Conservation (phyloP, 768 basidiomycete species). For the Mycena pura region DNA sequence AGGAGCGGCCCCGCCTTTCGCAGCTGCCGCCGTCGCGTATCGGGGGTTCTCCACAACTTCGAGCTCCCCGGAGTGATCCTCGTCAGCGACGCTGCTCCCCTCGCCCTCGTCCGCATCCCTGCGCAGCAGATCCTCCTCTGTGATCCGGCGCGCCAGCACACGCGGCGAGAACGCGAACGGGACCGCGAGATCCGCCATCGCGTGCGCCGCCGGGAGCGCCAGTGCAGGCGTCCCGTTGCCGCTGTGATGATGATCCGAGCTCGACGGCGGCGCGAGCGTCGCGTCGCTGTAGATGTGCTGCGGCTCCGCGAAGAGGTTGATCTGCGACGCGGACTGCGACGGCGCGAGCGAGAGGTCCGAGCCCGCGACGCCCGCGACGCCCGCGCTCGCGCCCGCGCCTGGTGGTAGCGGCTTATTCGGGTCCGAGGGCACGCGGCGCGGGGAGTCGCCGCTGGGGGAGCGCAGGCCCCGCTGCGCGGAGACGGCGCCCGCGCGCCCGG, state of each 20-base stretch:
- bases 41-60: constrained; percentile 64
- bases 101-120: constrained; percentile 29
- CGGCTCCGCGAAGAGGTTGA: constrained; percentile 33
- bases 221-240: background rate
- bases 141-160: constrained; percentile 39
- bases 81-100: constrained; percentile 44
- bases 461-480: constrained; percentile 8
- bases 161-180: constrained; percentile 29
- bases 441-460: background rate
- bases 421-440: background rate
- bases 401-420: constrained; percentile 36
- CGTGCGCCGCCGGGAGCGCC: constrained; percentile 58
- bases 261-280: constrained; percentile 19
- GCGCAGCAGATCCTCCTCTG: constrained; percentile 38
- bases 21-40: constrained; percentile 38
- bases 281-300: constrained; percentile 29
- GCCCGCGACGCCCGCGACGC: constrained; percentile 35
- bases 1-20: background rate
- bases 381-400: too few species aligned
- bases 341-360: constrained; percentile 70
- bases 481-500: constrained; percentile 60
- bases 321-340: constrained; percentile 81
- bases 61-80: constrained; percentile 35
- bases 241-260: constrained; percentile 27
- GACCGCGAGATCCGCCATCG: constrained; percentile 47